Evolutionary conservation across 2,329 filamentous ascomycete genomes (phyloP), one percentile per base, ranked within the genome.

Genomic region (Calonectria pseudoturangicola): DNA sequence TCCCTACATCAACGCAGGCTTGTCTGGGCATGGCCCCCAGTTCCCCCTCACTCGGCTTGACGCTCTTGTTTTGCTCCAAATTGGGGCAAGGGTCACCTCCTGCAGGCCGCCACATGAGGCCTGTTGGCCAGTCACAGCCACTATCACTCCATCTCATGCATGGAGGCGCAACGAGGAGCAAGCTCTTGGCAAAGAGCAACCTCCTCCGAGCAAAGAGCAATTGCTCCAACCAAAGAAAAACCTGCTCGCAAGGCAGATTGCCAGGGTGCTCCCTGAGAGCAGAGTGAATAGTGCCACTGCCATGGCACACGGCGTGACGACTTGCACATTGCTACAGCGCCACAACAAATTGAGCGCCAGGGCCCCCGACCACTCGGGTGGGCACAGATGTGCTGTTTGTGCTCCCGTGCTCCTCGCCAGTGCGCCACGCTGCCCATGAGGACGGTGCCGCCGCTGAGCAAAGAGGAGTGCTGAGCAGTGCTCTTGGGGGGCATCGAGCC

Each of bases 161-260:
- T 8, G 21, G 58, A 63, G 58, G 21, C 9, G 58, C 9, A 30
- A 45, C 33, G 13, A 5, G 27, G 58, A 33, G 58, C 16, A 47
- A 63, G 25, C 7, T 47, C 41, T 63, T 47, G 58, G 41, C 39
- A 43, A 7, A 45, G 51, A 48, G n/a, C 16, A 36, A 21, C n/a
- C 18, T 33, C 6, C 51, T 58, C 51, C 13, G 51, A 39, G 51
- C 51, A 58, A 58, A 21, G 50, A 54, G 50, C 50, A 54, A 21
- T 3, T 54, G 50, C 50, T 33, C 27, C 50, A 27, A 28, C 50
- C 50, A 54, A 54, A 18, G 39, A 47, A 36, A 27, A n/a, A 4
- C 25, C 16, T 41, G 30, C 58, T 33, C 36, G 8, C 10, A 30
- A 5, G 16, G 16, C 58, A 21, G 27, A 21, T 25, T 47, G 16